Conservation (phyloP, 768 basidiomycete species). For the Boletus pseudopeckii region DNA sequence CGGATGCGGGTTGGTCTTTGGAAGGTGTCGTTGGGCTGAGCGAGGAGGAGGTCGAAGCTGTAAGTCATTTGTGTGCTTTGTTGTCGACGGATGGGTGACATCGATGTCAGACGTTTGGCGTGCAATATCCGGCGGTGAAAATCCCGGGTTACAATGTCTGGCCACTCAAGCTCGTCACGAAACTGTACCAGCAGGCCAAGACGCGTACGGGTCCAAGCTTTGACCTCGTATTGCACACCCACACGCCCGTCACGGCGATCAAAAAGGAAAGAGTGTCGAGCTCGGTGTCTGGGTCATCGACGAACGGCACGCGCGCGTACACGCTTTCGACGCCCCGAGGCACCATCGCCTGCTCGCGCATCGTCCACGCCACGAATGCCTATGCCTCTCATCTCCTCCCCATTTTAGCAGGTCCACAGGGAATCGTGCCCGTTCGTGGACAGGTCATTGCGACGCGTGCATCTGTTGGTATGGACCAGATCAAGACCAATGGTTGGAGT, state of each 20-base stretch:
- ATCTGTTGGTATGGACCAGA: conserved; percentile 33
- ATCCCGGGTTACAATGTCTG: conserved; percentile 64
- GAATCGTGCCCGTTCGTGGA: conserved; percentile 70
- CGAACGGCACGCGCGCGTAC: conserved; percentile 2
- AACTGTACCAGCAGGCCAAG: conserved; percentile 49
- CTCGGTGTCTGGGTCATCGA: not conserved
- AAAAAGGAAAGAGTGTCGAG: not conserved
- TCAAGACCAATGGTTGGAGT: conserved; percentile 47
- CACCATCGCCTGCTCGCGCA: conserved; percentile 49
- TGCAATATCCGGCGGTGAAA: conserved; percentile 50
- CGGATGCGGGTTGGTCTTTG: conserved; percentile 47
- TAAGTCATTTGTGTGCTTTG: conserved; percentile 22
- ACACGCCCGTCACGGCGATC: conserved; percentile 62
- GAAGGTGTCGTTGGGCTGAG: conserved; percentile 44
- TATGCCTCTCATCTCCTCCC: conserved; percentile 80
- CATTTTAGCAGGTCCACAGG: conserved; percentile 47
- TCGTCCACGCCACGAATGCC: conserved; percentile 86
- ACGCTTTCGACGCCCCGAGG: conserved; percentile 60
- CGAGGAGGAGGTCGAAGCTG: conserved; percentile 46
- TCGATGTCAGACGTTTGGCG: conserved; percentile 27
- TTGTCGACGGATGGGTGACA: too few relatives aligned
- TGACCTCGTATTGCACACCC: conserved; percentile 61
- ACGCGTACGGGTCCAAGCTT: conserved; percentile 27
- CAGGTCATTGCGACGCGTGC: conserved; percentile 57
- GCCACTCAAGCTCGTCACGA: conserved; percentile 78